Evolutionary conservation across 345 rosid genomes (phyloP), one percentile per base, ranked within the genome.

Genomic region (Trapa bicornis): DNA sequence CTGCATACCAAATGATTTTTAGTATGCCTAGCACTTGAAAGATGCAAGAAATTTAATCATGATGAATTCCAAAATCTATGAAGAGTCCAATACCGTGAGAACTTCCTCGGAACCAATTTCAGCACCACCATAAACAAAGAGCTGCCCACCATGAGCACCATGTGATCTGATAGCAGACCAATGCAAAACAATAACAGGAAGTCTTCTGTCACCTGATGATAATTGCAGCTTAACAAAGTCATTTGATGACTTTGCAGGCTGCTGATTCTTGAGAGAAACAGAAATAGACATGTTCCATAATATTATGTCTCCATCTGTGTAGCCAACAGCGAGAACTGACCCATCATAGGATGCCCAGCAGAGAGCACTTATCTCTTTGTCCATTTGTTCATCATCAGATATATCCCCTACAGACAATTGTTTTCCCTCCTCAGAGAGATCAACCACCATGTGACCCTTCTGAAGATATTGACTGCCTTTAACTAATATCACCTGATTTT

Each of bases 271-370:
- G 43, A 67, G 52, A 57, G 79, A 58, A 45, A 77, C 29, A 70
- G 64, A 41, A 58, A 61, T 47, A 57, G 82, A 78, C 37, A 78
- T 79, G 70, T 84, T 84, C 94, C 94, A 85, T 48, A 85, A 83
- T 75, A 85, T 74, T 65, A 87, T 85, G 70, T 87, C 94, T 12
- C 94, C 94, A 68, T 85, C 90, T 61, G 82, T 53, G 35, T 87
- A 87, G 57, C 94, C 90, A 54, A 87, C 87, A 6, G 90, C 90
- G 52, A 82, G 80, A 78, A 84, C 71, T 38, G 94, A 80, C 39
- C 90, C 94, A 76, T 73, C 72, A 36, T 79, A 67, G 62, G 94
- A 87, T 72, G 87, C 88, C 94, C 94, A 87, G 71, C 94, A 82
- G 37, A 85, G 80, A 68, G 90, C 80, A 74, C 82, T 85, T 77